These are phyloP conservation scores for Calonectria multiphialidica DNA, from an alignment of 2,329 filamentous ascomycete species.

Conservation along the genomic window DNA sequence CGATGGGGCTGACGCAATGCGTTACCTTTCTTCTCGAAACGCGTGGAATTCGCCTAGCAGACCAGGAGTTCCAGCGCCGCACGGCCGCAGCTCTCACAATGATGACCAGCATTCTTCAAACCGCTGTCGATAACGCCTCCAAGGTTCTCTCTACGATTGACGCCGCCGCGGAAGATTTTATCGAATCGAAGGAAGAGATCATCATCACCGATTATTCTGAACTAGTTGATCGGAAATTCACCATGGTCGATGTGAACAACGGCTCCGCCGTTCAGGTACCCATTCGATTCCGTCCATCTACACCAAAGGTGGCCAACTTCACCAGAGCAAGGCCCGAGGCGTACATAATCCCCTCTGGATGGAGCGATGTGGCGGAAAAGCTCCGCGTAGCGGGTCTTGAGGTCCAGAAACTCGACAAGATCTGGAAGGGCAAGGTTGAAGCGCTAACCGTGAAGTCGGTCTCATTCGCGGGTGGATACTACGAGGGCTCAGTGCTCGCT, in stretches of 20 bases:
- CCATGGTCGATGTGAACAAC: slow-evolving; percentile 43
- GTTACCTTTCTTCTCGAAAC: slow-evolving; percentile 47
- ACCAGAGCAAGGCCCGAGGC: slow-evolving; percentile 46
- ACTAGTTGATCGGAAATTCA: slow-evolving; percentile 33
- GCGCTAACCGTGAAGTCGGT: slow-evolving; percentile 42
- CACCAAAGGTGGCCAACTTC: slow-evolving; percentile 41
- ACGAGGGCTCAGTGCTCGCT: slow-evolving; percentile 42
- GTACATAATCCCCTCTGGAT: slow-evolving; percentile 46
- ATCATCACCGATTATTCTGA: slow-evolving; percentile 44
- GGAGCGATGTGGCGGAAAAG: slow-evolving; percentile 44
- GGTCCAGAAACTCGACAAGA: slow-evolving; percentile 36
- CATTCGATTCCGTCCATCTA: slow-evolving; percentile 45
- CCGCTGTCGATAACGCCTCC: slow-evolving; percentile 43
- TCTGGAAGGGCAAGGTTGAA: slow-evolving; percentile 44
- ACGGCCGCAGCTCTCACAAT: slow-evolving; percentile 44
- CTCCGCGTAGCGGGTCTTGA: slow-evolving; percentile 41
- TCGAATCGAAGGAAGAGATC: slow-evolving; percentile 42
- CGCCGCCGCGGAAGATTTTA: slow-evolving; percentile 41
- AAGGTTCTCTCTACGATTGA: slow-evolving; percentile 43
- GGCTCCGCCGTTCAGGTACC: slow-evolving; percentile 44
- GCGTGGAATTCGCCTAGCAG: slow-evolving; percentile 45
- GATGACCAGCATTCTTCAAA: slow-evolving; percentile 44
- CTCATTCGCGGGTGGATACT: slow-evolving; percentile 35
- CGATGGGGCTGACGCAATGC: slow-evolving; percentile 45
- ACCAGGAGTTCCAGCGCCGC: slow-evolving; percentile 47